These are phyloP conservation scores for Diatrype stigma DNA, from an alignment of 2,329 filamentous ascomycete species.

Conservation along the genomic window DNA sequence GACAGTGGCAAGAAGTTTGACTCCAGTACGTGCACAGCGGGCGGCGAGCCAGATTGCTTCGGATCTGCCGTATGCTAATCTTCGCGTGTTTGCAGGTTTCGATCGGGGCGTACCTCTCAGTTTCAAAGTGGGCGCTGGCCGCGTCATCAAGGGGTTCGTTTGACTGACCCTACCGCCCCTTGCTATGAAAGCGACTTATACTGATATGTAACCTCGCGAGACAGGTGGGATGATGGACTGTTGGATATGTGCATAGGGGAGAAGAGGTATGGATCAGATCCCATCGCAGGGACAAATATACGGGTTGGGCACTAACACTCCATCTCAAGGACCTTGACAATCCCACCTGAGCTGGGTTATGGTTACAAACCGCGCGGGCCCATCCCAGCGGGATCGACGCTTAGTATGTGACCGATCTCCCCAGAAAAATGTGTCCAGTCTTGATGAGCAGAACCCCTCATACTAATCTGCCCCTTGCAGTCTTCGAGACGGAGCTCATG, in stretches of 20 bases:
- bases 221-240: slow-evolving; percentile 83
- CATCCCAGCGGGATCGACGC: slow-evolving; percentile 75
- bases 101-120: too few relatives aligned
- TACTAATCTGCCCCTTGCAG: slow-evolving; percentile 31
- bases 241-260: slow-evolving; percentile 95
- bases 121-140: too few relatives aligned
- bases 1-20: too few relatives aligned
- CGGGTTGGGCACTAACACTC: slow-evolving; percentile 5
- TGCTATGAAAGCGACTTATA: not conserved
- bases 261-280: slow-evolving; percentile 54
- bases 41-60: too few relatives aligned
- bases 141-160: too few relatives aligned
- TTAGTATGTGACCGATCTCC: slow-evolving; percentile 65
- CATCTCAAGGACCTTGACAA: slow-evolving; percentile 65
- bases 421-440: not conserved
- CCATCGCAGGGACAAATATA: not conserved
- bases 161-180: not conserved
- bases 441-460: slow-evolving; percentile 5
- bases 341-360: slow-evolving; percentile 83
- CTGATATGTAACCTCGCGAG: slow-evolving; percentile 14
- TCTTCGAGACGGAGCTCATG: slow-evolving; percentile 90
- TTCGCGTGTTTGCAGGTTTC: too few relatives aligned
- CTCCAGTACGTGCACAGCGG: too few relatives aligned
- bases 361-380: slow-evolving; percentile 72
- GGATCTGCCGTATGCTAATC: too few relatives aligned